Base-by-base conservation (phyloP, 352 stramenopile species). In the Phytophthora constricta region DNA sequence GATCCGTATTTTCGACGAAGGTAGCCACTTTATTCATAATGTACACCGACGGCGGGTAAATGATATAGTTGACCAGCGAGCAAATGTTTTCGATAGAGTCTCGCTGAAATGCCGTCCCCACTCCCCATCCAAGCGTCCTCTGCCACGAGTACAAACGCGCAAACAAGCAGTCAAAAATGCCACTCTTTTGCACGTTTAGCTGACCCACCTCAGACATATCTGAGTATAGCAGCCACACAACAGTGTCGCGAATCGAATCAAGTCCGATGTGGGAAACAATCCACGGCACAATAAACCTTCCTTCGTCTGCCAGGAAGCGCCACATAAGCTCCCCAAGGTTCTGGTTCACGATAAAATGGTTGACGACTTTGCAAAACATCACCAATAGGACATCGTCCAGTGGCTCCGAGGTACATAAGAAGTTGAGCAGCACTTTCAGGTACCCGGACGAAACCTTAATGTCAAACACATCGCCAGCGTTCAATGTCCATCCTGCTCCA, bases 21-120 rank as follows among this genome's bases (percentile, higher is more conserved):
- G 87, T 93, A 33, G 85, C 84, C 27, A 93, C 76, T 33, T 91
- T 81, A 58, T 83, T 88, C 82, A 95, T 91, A 52, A 96, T 88
- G 62, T 93, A 96, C 33, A 96, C 85, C 10, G 86, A 89, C 34
- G 88, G 88, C 17, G 88, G 88, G 56, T 91, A 93, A 39, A 96
- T 82, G 60, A 94, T 93, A 63, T 95, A 96, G 60, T 96, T 96
- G 57, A 93, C 56, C 51, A 95, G 50, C 19, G 74, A 84, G 60
- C 88, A 96, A 70, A 94, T 94, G 41, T 96, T 96, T 58, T 96
- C 88, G 58, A 96, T 81, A 19, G 88, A 93, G 57, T 96, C 88
- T 20, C 88, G 84, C 59, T 96, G 88, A 74, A 93, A 96, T 3
- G 81, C 61, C 17, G 88, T 93, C 17, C 88, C 88, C 11, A 96